These are phyloP conservation scores for Cutaneotrichosporon dermatis DNA, from an alignment of 1,284 basidiomycete species.

Conservation along the genomic window DNA sequence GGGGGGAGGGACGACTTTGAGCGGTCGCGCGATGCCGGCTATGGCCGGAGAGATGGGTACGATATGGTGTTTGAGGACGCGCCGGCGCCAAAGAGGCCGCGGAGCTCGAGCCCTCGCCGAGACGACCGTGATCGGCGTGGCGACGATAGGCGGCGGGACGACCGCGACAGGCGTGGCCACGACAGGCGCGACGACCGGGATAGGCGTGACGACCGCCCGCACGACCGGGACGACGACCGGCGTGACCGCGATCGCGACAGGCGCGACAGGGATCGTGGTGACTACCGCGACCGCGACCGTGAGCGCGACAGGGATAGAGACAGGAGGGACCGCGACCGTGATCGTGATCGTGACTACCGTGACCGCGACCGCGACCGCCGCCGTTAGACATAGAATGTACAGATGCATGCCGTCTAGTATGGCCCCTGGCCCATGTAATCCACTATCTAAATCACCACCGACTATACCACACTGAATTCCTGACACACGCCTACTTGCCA, in stretches of 20 bases:
- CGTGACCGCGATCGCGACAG: constrained; percentile 12
- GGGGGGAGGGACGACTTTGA: constrained; percentile 22
- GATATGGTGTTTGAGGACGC: constrained; percentile 12
- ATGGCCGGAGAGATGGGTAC: constrained; percentile 12
- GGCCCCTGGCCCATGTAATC: neutral
- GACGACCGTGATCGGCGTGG: constrained; percentile 8
- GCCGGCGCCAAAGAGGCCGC: constrained; percentile 15
- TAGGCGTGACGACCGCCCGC: neutral
- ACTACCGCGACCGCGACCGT: neutral
- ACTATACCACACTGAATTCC: too few relatives aligned
- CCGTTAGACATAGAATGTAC: neutral
- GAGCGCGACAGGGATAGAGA: constrained; percentile 3
- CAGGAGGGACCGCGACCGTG: neutral
- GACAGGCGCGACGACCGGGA: constrained; percentile 10
- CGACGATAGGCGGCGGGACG: constrained; percentile 12
- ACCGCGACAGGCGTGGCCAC: constrained; percentile 19
- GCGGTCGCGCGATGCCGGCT: constrained; percentile 12
- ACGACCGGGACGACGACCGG: constrained; percentile 12
- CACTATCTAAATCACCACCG: too few relatives aligned
- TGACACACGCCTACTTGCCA: neutral
- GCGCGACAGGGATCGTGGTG: constrained; percentile 1
- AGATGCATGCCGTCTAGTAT: neutral
- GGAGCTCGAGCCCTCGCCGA: constrained; percentile 25
- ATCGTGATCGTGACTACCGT: neutral
- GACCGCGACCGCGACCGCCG: neutral